phyloP scores from a whole-genome alignment of 768 basidiomycete species.

The Amanita phalloides region DNA sequence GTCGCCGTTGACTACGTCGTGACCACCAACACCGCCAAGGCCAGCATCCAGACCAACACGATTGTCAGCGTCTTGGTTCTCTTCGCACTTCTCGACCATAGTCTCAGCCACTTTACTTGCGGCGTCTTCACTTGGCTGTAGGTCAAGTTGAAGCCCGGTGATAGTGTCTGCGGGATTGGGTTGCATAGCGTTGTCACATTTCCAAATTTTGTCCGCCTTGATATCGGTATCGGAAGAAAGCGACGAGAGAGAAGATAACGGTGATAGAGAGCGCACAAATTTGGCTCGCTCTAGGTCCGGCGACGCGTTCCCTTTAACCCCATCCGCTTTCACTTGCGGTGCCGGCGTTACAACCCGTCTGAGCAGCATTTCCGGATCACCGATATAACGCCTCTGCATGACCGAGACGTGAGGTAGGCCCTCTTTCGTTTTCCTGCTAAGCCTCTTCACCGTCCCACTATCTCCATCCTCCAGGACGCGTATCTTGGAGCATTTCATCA shows the following conservation, averaged over 20 bases:
- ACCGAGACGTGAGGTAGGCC: background rate
- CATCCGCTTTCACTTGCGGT: background rate
- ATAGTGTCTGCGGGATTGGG: background rate
- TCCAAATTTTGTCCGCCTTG: background rate
- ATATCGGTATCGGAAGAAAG: background rate
- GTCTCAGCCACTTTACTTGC: background rate
- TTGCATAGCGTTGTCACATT: background rate
- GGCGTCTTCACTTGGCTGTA: background rate
- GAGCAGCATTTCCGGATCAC: constrained; percentile 5
- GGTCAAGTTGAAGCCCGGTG: background rate
- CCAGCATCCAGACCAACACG: background rate
- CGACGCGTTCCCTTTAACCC: background rate
- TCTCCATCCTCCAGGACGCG: background rate
- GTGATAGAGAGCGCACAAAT: background rate
- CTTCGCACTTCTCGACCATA: background rate
- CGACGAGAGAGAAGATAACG: constrained; percentile 1
- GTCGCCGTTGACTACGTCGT: background rate
- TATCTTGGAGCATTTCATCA: background rate
- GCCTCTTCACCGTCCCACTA: background rate
- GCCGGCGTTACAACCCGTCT: background rate
- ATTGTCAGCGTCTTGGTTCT: too few relatives aligned
- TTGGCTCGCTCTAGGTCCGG: background rate
- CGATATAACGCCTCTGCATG: constrained; percentile 5
- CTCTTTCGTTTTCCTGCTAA: background rate
- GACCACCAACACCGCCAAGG: background rate